Base-by-base conservation (phyloP, 345 rosid species). In the Euphorbia pulcherrima region DNA sequence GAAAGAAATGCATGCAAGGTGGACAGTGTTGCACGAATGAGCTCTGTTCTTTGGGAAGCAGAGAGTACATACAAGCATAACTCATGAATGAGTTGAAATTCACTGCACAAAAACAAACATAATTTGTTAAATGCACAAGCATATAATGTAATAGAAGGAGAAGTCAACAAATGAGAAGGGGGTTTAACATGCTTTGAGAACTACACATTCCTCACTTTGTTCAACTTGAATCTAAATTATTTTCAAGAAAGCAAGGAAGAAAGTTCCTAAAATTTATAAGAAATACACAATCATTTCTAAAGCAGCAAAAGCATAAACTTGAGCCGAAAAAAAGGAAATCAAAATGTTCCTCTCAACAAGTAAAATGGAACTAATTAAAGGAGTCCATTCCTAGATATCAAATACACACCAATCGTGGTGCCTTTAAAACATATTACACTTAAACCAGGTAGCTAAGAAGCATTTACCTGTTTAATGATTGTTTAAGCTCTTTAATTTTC, bases 1-100 rank as follows among this genome's bases (percentile, higher is more conserved):
- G 99, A 95, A 76, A 95, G 98, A 74, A 90, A 95, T 69, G 97
- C 99, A 84, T 92, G 99, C 82, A 95, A 78, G 10, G 99, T 90
- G 68, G 99, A 90, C 52, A 95, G 77, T 3, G 99, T 95, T 56
- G 97, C 97, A 28, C 92, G 87, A 75, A 89, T 86, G 65, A 92
- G 98, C 83, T 95, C 99, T 68, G 87, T 82, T 82, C 97, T 88
- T 74, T 95, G 97, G 59, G 99, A 95, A 52, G 88, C 98, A 62
- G 99, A 95, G 28, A 95, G 87, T 53, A 95, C 96, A 72, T 91
- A 95, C 60, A 92, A 79, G 92, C 99, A 95, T 71, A 95, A 76
- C 86, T 92, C 99, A 71, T 95, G 98, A 70, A 95, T 92, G 84
- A 95, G 98, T 72, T 90, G 93, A 82, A 95, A 92, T 80, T 95